Base-by-base conservation (phyloP, 129 eudicot species). In the Centaurea solstitialis region DNA sequence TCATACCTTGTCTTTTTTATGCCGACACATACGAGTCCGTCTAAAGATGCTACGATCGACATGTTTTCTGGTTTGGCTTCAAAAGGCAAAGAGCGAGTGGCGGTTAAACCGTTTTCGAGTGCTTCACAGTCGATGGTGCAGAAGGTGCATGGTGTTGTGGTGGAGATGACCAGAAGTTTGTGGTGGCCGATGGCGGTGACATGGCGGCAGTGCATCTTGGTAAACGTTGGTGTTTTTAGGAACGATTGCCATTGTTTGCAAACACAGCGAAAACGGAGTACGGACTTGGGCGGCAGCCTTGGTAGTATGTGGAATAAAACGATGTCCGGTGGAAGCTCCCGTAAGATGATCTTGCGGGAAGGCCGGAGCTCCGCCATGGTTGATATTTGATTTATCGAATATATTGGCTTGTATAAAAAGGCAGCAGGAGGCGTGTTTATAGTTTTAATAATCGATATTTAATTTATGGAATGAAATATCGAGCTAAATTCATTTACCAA, bases 1-100 rank as follows among this genome's bases (percentile, higher is more conserved):
- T 75, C 41, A 4, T 4, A n/a, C 35, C 30, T 8, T 22, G 4
- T 43, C 45, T 20, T 33, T 4, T 5, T 59, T 75, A 75, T 11
- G 79, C 79, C 70, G 61, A 57, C 1, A 17, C 79, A 75, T 9
- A 75, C 50, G 11, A 75, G 28, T 75, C 79, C 79, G 61, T 75
- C 12, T 18, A 18, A 10, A 33, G 79, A 57, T 9, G 35, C 13
- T 33, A 33, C 0, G 20, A 75, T 37, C 30, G 38, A n/a, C 9
- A 30, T 9, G 30, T 75, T 59, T 59, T 59, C 13, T 20, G n/a
- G 15, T 33, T 18, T 59, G 18, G 23, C 70, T 10, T n/a, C 8
- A 5, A 75, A 75, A 18, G 57, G 72, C 70, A 76, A 76, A 1
- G 70, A 8, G 45, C 70, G 70, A 33, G 24, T 17, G n/a, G 28